phyloP scores from a whole-genome alignment of 2,329 filamentous ascomycete genomes.

The Talaromyces sp. region DNA sequence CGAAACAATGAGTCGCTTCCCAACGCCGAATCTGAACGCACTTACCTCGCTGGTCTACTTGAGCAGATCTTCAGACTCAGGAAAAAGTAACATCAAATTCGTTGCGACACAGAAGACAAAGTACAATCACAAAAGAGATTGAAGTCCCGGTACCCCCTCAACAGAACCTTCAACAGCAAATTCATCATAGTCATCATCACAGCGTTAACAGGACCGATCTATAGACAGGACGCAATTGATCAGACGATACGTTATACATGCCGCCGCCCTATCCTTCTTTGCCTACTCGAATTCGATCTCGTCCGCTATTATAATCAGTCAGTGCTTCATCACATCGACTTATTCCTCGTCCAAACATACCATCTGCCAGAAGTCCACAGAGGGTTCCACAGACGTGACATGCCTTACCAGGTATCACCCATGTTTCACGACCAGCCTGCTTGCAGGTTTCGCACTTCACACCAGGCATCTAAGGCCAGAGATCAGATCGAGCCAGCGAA shows the following conservation, averaged over 20 bases:
- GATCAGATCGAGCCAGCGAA: neutral
- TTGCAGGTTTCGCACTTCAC: slow-evolving; percentile 13
- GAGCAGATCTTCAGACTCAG: neutral
- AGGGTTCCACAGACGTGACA: slow-evolving; percentile 20
- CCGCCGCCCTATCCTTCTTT: neutral
- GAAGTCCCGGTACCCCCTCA: neutral
- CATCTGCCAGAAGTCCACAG: slow-evolving; percentile 1
- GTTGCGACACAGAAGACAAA: neutral
- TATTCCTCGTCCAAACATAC: neutral
- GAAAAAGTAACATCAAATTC: neutral
- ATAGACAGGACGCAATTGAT: neutral
- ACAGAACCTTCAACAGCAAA: neutral
- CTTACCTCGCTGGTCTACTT: neutral
- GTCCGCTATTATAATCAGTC: slow-evolving; percentile 6
- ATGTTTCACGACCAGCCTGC: slow-evolving; percentile 19
- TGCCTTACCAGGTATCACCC: slow-evolving; percentile 20
- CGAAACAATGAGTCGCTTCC: neutral
- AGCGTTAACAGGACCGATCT: neutral
- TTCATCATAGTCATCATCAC: neutral
- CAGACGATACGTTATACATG: neutral
- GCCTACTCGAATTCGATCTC: neutral
- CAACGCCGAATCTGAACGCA: neutral
- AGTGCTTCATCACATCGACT: neutral
- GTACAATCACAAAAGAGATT: neutral
- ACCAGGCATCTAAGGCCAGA: slow-evolving; percentile 16